Evolutionary conservation across 805 yeast species (phyloP), one percentile per base, ranked within the genome.

Genomic region (Wickerhamomyces mucosus): DNA sequence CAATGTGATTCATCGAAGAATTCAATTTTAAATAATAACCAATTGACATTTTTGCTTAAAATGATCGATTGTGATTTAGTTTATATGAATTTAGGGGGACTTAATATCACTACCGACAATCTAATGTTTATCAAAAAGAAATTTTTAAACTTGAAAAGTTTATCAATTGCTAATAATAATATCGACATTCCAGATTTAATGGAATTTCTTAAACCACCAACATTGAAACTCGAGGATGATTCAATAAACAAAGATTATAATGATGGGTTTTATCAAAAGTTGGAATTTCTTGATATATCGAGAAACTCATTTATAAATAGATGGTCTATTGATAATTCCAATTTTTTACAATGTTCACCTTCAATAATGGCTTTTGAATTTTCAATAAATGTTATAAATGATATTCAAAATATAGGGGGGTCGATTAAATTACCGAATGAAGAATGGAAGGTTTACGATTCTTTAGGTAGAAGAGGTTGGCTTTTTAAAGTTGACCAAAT

Each of bases 401-500:
- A 70, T 16, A 45, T 72, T 23, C 67, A 69, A 9, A 21, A 34
- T 8, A 39, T 44, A 17, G 56, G 55, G 15, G 51, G 53, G 4
- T 41, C 26, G 45, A 45, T 21, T 32, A 21, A 11, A 21, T n/a
- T 21, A 7, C 24, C 11, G 14, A 21, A 21, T 11, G 6, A n/a
- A 21, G 24, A 21, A 12, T 59, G 44, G 53, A 46, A 29, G 33
- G 50, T 38, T 37, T 55, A 14, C 54, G 66, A 33, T 40, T 64
- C 61, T 16, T 61, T 48, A 45, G 94, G 94, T 5, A 64, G 95
- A 38, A 65, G 96, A 38, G 77, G 83, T 10, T 85, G 95, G 95
- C 52, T 85, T 13, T 78, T 75, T 53, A 72, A 67, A 46, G 55
- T 61, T 13, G 61, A 59, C 31, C 47, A 43, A 4, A 43, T 36